phyloP scores from a whole-genome alignment of 1,139 yeast species.

The Debaryomycetaceae sp. region DNA sequence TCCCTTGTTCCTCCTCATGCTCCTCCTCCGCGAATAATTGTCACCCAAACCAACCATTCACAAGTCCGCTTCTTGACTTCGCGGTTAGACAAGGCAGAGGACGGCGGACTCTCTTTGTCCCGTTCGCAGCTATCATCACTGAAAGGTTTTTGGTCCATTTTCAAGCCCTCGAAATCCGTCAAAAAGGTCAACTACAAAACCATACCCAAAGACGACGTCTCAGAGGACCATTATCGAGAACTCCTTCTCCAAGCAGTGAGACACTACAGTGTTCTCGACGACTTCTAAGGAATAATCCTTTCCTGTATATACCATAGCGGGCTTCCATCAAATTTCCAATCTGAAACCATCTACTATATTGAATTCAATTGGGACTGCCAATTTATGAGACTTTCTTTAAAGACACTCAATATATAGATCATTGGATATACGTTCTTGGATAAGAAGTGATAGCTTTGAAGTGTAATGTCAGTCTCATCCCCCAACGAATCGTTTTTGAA shows the following conservation, averaged over 20 bases:
- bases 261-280: not conserved
- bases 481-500: slow-evolving; percentile 36
- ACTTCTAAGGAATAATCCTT: not conserved
- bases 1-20: not conserved
- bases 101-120: not conserved
- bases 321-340: not conserved
- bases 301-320: not conserved
- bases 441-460: not conserved
- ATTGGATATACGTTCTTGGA: not conserved
- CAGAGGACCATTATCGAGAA: not conserved
- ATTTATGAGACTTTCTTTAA: no score
- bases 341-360: not conserved
- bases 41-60: not conserved
- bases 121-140: not conserved
- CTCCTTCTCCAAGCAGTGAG: not conserved
- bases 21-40: not conserved
- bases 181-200: not conserved
- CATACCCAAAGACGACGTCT: not conserved
- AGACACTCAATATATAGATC: not conserved
- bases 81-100: not conserved
- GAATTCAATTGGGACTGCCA: not conserved
- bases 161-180: not conserved
- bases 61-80: not conserved
- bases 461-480: slow-evolving; percentile 2
- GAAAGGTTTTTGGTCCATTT: not conserved